A percentile compares a stretch with the other conserved stretches of the same genome.
Conservation (phyloP, 2,329 filamentous ascomycete genomes). For the Cercospora zeina region DNA sequence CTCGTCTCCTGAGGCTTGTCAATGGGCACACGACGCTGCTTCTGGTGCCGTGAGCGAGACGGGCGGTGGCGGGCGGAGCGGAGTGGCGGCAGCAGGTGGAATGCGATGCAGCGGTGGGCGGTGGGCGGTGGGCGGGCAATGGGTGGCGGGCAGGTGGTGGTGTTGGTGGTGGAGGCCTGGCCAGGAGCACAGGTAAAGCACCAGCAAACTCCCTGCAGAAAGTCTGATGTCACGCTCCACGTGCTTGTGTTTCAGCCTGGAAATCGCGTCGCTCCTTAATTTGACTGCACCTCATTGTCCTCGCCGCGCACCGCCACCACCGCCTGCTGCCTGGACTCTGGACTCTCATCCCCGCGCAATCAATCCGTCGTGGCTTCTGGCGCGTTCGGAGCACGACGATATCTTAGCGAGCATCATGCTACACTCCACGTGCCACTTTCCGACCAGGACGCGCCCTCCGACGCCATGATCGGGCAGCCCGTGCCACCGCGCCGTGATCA, state of each 20-base stretch:
- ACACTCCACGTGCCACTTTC: constrained; percentile 5
- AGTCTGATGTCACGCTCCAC: constrained; percentile 3
- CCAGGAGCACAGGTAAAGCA: not conserved
- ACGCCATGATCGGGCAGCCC: constrained; percentile 15
- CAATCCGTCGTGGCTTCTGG: constrained; percentile 21
- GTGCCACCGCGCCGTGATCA: not conserved
- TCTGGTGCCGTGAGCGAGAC: not conserved
- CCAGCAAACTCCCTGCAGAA: constrained; percentile 1
- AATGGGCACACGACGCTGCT: not conserved
- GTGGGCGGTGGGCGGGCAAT: not conserved
- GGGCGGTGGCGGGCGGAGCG: not conserved
- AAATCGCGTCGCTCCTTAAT: not conserved
- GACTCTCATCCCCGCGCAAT: not conserved
- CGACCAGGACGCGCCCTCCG: constrained; percentile 23
- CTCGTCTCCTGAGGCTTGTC: not conserved
- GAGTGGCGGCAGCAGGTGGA: not conserved
- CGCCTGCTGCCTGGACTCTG: not conserved
- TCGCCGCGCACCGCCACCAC: not conserved
- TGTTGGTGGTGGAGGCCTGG: not conserved
- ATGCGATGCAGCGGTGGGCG: not conserved
- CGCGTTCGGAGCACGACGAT: not conserved
- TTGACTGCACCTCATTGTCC: constrained; percentile 5
- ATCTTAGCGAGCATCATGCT: constrained; percentile 23
- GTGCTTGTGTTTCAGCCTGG: constrained; percentile 10
- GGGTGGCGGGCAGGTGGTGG: not conserved